A percentile compares a stretch with the other conserved stretches of the same genome.
Conservation (phyloP, 163 green algal genomes). For the Scenedesmus sp. region DNA sequence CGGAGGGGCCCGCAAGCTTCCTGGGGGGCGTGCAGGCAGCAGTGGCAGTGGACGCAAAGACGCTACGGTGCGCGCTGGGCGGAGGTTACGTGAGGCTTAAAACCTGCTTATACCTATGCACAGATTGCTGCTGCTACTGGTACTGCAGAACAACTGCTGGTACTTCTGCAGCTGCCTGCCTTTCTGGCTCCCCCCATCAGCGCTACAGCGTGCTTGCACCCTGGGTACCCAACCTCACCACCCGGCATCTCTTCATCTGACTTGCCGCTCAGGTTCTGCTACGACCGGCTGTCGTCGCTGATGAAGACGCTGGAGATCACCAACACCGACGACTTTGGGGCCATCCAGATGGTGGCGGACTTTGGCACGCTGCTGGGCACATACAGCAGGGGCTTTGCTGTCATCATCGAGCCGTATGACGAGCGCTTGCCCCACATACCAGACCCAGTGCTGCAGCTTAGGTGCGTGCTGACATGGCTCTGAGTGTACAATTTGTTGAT, state of each 20-base stretch:
- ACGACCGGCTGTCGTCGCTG: slow-evolving; percentile 94
- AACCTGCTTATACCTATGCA: too few species aligned
- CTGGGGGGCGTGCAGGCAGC: slow-evolving; percentile 77
- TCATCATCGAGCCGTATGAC: slow-evolving; percentile 99
- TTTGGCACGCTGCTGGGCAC: slow-evolving; percentile 97
- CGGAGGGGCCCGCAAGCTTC: slow-evolving; percentile 87
- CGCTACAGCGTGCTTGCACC: too few species aligned
- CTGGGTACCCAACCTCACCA: neutral
- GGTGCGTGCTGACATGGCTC: neutral
- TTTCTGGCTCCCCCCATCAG: too few species aligned
- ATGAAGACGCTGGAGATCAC: slow-evolving; percentile 98
- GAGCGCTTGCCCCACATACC: slow-evolving; percentile 92
- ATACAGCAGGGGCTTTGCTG: slow-evolving; percentile 86
- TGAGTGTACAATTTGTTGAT: too few species aligned
- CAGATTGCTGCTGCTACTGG: too few species aligned
- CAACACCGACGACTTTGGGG: slow-evolving; percentile 94
- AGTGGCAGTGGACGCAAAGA: slow-evolving; percentile 74
- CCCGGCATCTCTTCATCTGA: too few species aligned
- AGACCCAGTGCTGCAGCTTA: slow-evolving; percentile 94
- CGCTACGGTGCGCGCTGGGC: slow-evolving; percentile 57
- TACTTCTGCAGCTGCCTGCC: too few species aligned
- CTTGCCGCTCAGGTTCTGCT: slow-evolving; percentile 88
- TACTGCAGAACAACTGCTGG: too few species aligned
- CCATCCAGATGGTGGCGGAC: slow-evolving; percentile 92
- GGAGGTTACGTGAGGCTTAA: too few species aligned